Base-by-base conservation (phyloP, 768 basidiomycete genomes). In the Phylloporus arenicola region DNA sequence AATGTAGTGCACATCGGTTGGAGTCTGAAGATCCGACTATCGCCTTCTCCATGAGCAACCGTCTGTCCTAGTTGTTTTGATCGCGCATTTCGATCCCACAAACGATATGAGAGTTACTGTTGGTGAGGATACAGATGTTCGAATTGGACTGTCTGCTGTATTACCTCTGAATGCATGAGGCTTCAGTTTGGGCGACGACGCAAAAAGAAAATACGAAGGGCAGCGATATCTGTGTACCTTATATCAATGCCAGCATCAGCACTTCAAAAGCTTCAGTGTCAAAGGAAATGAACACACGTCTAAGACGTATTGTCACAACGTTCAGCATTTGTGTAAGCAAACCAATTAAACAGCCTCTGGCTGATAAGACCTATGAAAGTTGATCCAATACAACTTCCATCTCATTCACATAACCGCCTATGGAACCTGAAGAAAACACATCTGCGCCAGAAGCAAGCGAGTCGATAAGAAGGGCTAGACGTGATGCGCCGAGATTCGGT, bases 371-470 rank as follows among this genome's bases (percentile, higher is more conserved):
- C 22, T 52, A 59, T 31, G 52, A 17, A 37, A 65, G 47, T 35
- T 63, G 61, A 22, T 75, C 79, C 54, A 88, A 69, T 25, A 86
- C 76, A n/a, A 89, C 77, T 43, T 88, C 83, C 78, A 88, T 85
- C 68, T 91, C 88, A 57, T 86, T 81, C 39, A 78, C 60, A 45
- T 67, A 45, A 48, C 67, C 59, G 51, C 51, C 53, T 16, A 24
- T 51, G 16, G 70, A 60, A 14, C 70, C 74, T 14, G 78, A 75
- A 4, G 77, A 65, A 60, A 87, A 89, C 1, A 88, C 79, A 22
- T 88, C 84, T 1, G 86, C 82, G 3, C 89, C 88, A 1, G 86
- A 80, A 8, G 86, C 87, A 48, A 92, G 70, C 0, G 90, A 89
- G 61, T 92, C 88, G 54, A 93, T 87, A 33, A 93, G 75, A 45